Conservation (phyloP, 345 rosid species). For the Moringa oleifera region DNA sequence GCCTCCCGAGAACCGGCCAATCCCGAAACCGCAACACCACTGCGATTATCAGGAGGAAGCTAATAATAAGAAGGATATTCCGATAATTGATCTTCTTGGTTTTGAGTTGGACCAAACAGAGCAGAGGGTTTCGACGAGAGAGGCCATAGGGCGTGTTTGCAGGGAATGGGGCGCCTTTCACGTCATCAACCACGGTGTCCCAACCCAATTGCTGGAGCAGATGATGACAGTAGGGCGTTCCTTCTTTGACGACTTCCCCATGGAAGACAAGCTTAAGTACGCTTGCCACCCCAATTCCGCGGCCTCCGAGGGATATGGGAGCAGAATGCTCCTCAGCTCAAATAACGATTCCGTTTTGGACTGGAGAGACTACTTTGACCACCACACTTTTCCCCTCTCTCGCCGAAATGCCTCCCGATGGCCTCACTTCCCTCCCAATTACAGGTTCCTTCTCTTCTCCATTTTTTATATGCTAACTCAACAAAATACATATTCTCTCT, state of each 20-base stretch:
- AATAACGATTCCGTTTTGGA: constrained; percentile 48
- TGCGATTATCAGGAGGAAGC: constrained; percentile 3
- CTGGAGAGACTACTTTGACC: constrained; percentile 96
- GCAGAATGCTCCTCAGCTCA: constrained; percentile 53
- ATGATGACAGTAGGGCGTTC: constrained; percentile 36
- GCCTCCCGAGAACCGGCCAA: constrained; percentile 53
- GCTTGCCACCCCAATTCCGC: constrained; percentile 58
- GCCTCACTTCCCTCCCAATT: constrained; percentile 63
- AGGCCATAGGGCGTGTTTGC: constrained; percentile 51
- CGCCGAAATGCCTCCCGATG: constrained; percentile 69
- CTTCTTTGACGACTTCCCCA: constrained; percentile 53
- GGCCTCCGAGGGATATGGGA: constrained; percentile 83
- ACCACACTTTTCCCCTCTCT: constrained; percentile 73
- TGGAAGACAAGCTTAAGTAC: constrained; percentile 64
- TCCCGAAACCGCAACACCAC: no score
- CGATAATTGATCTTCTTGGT: constrained; percentile 47
- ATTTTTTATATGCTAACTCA: no score
- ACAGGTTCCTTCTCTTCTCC: constrained; percentile 35
- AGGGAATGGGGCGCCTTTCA: constrained; percentile 87
- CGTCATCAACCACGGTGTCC: constrained; percentile 66
- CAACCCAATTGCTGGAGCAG: constrained; percentile 39
- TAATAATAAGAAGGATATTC: constrained; percentile 24
- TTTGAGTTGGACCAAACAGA: neutral
- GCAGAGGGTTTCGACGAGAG: constrained; percentile 16
- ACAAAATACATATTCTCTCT: no score